These are phyloP conservation scores for Cytidiella melzeri DNA, from an alignment of 768 basidiomycete genomes.

Conservation along the genomic window DNA sequence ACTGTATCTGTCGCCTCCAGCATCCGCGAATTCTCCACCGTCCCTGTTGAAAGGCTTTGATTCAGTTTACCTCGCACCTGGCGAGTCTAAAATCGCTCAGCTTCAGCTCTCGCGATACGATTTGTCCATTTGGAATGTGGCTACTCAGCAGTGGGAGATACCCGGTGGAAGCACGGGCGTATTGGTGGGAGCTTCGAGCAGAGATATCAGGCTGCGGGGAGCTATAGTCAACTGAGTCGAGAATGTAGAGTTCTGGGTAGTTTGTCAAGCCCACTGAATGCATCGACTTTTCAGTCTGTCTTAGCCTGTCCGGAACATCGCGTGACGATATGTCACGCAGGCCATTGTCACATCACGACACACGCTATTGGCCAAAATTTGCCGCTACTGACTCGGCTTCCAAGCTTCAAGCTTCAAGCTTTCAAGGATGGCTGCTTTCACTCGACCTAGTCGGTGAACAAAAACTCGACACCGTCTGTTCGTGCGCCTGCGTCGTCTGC, in stretches of 20 bases:
- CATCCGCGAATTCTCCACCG: constrained; percentile 43
- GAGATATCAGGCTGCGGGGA: constrained; percentile 49
- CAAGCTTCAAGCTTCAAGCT: not conserved
- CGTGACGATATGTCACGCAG: not conserved
- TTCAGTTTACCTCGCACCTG: constrained; percentile 29
- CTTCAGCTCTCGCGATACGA: constrained; percentile 27
- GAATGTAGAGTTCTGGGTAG: not conserved
- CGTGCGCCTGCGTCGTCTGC: too few species aligned
- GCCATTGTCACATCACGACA: not conserved
- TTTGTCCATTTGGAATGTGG: constrained; percentile 34
- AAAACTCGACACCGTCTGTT: too few species aligned
- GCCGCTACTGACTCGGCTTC: not conserved
- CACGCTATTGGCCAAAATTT: not conserved
- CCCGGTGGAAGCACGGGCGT: constrained; percentile 52
- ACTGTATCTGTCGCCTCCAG: constrained; percentile 45
- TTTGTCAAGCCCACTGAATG: not conserved
- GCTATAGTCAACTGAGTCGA: constrained; percentile 18
- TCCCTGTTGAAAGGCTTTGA: constrained; percentile 53
- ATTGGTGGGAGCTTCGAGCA: constrained; percentile 62
- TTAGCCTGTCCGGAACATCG: not conserved
- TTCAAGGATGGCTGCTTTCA: not conserved
- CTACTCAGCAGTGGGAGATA: constrained; percentile 34
- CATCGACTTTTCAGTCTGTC: not conserved
- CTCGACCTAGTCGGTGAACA: too few species aligned
- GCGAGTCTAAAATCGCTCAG: constrained; percentile 22